Evolutionary conservation across 164 flowering plant species (phyloP), one percentile per base, ranked within the genome.

Genomic region (Aristolochia fimbriata): DNA sequence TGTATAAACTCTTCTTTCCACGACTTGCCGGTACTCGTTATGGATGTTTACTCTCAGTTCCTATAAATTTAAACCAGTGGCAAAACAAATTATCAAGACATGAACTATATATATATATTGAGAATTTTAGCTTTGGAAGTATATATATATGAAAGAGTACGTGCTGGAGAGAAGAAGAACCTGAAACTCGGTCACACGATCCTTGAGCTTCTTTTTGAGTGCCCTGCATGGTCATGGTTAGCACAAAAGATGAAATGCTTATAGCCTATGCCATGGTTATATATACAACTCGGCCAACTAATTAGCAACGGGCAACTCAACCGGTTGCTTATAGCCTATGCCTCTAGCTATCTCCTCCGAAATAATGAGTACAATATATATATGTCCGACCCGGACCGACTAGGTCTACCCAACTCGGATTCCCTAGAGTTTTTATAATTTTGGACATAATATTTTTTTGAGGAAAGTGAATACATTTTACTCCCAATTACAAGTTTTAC

Each of bases 1-100:
- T 88, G 96, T 89, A 70, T 64, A 89, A 45, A 89, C 88, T 59
- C 96, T 85, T 59, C 96, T 81, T 69, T 82, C 94, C 55, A 89
- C 85, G 46, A 87, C 89, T 58, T 86, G 94, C 45, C 94, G 86
- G 56, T 89, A 80, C 65, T 89, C 94, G 70, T 85, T 83, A 59
- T 81, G 94, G 47, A 87, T 83, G 60, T 23, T 79, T 66, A 84
- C 80, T 64, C 94, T 78, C 13, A 87, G 70, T 53, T 59, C 52
- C 91, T 87, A 77, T 4, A 56, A 62, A 43, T 51, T 48, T 47
- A 15, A 27, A 21, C 43, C 13, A 23, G 7, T 51, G n/a, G 2
- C 24, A 22, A 56, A 1, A 20, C 4, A 16, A 4, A n/a, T 33
- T 15, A 58, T 20, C 24, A 43, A 41, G 21, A 19, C n/a, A 4